Evolutionary conservation across 208 protist genomes (phyloP).

Genomic region (Wallacemonas rigidus): DNA sequence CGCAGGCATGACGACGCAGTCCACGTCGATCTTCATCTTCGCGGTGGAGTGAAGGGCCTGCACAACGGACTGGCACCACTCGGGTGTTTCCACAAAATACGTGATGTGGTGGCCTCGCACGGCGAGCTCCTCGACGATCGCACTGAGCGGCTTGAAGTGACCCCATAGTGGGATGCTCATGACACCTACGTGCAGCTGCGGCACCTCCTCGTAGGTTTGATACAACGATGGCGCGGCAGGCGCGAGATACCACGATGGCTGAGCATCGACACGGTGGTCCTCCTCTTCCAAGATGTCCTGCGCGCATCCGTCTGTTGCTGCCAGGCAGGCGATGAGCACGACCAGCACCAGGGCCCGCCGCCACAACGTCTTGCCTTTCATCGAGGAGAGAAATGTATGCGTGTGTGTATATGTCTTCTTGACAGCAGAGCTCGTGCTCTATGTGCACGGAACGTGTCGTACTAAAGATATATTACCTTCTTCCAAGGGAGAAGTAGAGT

Average conservation of each 20-base stretch:
- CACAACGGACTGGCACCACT: constrained; percentile 41
- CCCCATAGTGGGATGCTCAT: constrained; percentile 50
- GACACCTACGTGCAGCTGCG: constrained; percentile 52
- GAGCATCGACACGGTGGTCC: constrained; percentile 9
- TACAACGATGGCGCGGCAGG: constrained; percentile 29
- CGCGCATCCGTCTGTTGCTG: not conserved
- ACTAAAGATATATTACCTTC: too few species aligned
- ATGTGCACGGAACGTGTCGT: too few species aligned
- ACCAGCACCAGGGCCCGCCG: constrained; percentile 5
- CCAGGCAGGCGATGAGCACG: not conserved
- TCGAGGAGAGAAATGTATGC: not conserved
- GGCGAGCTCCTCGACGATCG: constrained; percentile 44
- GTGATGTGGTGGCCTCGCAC: constrained; percentile 54
- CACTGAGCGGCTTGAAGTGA: constrained; percentile 47
- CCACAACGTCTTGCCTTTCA: constrained; percentile 5
- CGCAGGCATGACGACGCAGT: constrained; percentile 33
- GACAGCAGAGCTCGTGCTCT: too few species aligned
- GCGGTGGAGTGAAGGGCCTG: constrained; percentile 15
- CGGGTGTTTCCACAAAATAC: constrained; percentile 40
- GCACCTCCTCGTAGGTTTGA: constrained; percentile 20
- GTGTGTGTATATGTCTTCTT: not conserved
- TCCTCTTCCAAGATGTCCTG: constrained; percentile 13
- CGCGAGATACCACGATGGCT: constrained; percentile 9
- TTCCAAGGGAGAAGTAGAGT: too few species aligned
- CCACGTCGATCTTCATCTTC: constrained; percentile 24